Evolutionary conservation across 1,139 yeast species (phyloP).

Genomic region (Suhomyces taliae): DNA sequence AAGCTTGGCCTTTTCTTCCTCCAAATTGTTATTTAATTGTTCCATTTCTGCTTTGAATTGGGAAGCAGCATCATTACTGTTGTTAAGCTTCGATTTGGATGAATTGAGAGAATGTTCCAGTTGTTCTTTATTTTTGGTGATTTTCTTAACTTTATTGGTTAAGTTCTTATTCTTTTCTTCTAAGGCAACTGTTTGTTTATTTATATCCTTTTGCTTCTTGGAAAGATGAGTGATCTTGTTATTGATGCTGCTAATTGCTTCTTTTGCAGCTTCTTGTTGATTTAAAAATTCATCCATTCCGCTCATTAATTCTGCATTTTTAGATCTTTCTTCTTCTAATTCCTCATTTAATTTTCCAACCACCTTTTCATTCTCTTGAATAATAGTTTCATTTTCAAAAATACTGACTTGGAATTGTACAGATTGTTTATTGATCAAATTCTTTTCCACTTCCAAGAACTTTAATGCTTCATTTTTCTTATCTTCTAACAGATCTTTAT

Average conservation of each 20-base stretch:
- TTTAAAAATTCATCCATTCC: constrained; percentile 42
- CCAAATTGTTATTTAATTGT: constrained; percentile 47
- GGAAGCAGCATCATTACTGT: constrained; percentile 43
- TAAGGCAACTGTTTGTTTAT: constrained; percentile 57
- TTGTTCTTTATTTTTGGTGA: constrained; percentile 47
- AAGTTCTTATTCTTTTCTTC: constrained; percentile 76
- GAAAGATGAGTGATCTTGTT: constrained; percentile 35
- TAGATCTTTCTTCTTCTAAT: constrained; percentile 47
- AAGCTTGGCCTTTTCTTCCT: constrained; percentile 53
- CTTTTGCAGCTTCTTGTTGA: constrained; percentile 33
- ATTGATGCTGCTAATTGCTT: constrained; percentile 28
- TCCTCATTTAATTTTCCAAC: constrained; percentile 41
- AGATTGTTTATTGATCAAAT: constrained; percentile 54
- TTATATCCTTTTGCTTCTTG: constrained; percentile 38
- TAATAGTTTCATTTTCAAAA: constrained; percentile 36
- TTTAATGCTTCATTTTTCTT: constrained; percentile 69
- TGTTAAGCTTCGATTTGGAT: constrained; percentile 47
- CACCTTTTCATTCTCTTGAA: constrained; percentile 38
- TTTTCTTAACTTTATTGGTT: constrained; percentile 59
- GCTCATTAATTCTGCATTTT: constrained; percentile 43
- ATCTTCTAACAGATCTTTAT: constrained; percentile 66
- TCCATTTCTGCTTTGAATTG: constrained; percentile 44
- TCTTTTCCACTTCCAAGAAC: constrained; percentile 66
- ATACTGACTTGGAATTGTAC: constrained; percentile 58
- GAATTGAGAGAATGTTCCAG: constrained; percentile 40